A percentile compares a stretch with the other conserved stretches of the same genome.
Conservation (phyloP, 768 basidiomycete genomes). For the Lepiota venenata region DNA sequence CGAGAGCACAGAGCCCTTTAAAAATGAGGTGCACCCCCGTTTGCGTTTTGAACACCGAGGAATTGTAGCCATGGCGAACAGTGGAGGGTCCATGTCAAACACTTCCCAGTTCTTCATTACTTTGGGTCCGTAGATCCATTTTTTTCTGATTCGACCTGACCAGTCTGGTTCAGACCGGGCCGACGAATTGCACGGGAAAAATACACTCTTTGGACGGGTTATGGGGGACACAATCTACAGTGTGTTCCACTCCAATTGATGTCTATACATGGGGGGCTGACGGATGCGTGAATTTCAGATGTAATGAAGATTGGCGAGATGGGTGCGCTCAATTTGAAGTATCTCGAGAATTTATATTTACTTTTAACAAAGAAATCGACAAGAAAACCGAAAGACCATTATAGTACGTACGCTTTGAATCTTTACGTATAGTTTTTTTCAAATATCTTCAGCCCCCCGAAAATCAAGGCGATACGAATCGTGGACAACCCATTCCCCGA, state of each 20-base stretch:
- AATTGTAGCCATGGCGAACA: conserved; percentile 92
- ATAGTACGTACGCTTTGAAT: conserved; percentile 50
- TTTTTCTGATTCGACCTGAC: neutral
- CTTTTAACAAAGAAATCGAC: conserved; percentile 53
- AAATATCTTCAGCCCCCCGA: conserved; percentile 66
- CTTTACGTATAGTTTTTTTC: neutral
- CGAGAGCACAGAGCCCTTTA: conserved; percentile 70
- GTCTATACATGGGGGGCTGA: neutral
- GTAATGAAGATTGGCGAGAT: conserved; percentile 89
- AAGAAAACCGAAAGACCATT: conserved; percentile 65
- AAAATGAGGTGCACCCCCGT: conserved; percentile 92
- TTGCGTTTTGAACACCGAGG: conserved; percentile 89
- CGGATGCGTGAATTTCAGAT: conserved; percentile 45
- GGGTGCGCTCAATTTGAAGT: conserved; percentile 44
- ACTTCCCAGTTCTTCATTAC: conserved; percentile 97
- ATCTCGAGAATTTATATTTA: neutral
- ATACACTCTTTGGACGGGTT: conserved; percentile 90
- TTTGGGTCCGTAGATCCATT: conserved; percentile 49
- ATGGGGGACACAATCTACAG: conserved; percentile 90
- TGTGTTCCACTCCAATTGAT: conserved; percentile 31
- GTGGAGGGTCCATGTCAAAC: conserved; percentile 82
- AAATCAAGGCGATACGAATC: conserved; percentile 81
- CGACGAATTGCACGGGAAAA: conserved; percentile 91
- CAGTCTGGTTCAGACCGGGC: conserved; percentile 63
- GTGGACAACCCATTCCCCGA: conserved; percentile 94